Conservation (phyloP, 108 stramenopile species). For the Asterionellopsis glacialis region DNA sequence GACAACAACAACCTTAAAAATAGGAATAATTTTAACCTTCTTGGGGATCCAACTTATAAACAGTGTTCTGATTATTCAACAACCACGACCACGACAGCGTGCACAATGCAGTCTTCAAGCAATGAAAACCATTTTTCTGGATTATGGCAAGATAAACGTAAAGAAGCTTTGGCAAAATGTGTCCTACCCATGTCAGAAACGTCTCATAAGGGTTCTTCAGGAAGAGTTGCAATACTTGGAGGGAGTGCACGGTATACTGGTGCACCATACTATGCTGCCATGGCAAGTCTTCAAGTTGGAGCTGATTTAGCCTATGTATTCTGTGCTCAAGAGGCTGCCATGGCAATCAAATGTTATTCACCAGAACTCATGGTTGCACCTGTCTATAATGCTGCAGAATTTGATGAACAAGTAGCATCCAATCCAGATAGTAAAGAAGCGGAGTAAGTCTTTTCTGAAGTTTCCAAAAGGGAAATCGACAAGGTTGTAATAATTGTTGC, state of each 20-base stretch:
- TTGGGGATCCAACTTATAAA: too few species aligned
- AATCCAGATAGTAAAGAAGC: not conserved
- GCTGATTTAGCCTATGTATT: slow-evolving; percentile 93
- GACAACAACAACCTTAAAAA: too few species aligned
- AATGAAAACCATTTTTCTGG: too few species aligned
- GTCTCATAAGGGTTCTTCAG: slow-evolving; percentile 89
- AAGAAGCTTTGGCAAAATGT: slow-evolving; percentile 15
- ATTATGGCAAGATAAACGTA: not conserved
- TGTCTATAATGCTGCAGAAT: slow-evolving; percentile 66
- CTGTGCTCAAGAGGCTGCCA: slow-evolving; percentile 86
- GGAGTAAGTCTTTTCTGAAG: not conserved
- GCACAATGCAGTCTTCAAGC: too few species aligned
- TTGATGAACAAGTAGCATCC: slow-evolving; percentile 24
- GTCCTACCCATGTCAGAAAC: slow-evolving; percentile 39
- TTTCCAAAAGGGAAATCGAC: not conserved
- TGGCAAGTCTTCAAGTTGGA: slow-evolving; percentile 82
- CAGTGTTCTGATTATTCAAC: too few species aligned
- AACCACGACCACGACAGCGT: too few species aligned
- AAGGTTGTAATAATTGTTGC: not conserved
- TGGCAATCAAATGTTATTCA: slow-evolving; percentile 93
- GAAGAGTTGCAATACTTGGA: slow-evolving; percentile 91
- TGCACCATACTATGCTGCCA: slow-evolving; percentile 96
- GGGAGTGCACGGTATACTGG: slow-evolving; percentile 94
- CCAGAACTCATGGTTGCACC: slow-evolving; percentile 88
- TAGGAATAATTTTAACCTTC: too few species aligned